Base-by-base conservation (phyloP, 345 rosid genomes). In the Eucalyptus grandis region DNA sequence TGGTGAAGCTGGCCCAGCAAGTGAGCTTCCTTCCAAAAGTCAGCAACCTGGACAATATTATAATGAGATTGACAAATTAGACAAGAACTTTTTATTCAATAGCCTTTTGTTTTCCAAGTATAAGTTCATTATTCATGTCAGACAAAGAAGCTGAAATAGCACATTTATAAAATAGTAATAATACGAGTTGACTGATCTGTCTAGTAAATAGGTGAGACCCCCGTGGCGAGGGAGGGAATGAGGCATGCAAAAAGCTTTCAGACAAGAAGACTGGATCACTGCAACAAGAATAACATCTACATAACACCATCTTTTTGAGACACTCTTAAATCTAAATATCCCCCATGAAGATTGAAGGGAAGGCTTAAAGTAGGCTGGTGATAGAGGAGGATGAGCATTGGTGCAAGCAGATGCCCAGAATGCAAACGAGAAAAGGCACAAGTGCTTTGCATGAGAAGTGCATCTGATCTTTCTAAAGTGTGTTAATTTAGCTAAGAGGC, bases 1-100 rank as follows among this genome's bases (percentile, higher is more conserved):
- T 93, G 95, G 90, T 92, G 95, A 89, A 93, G 90, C 60, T 90
- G 90, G 72, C 91, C 91, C 40, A 92, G 92, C 51, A 92, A 89
- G 87, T 85, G 87, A 88, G 95, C 93, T 89, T 93, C 95, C 90
- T 86, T 91, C 94, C 94, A 93, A 88, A 93, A 92, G 89, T 93
- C 94, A 26, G 89, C 88, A 87, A 91, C 88, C 95, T 92, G 92
- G 47, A 43, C 43, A 10, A 15, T 40, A 88, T 16, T 5, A 44
- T n/a, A 65, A 77, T 4, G 47, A 21, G 46, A 40, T 77, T 11
- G 85, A 77, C 30, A 6, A 37, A 77, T 77, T 40, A 77, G 82
- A 40, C 9, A 77, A 77, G 44, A 19, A 24, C 30, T 53, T 22
- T 86, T 86, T 19, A 11, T 50, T 11, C 2, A 77, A 40, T 40